phyloP scores from a whole-genome alignment of 805 yeast genomes.

The Pichia insulana region DNA sequence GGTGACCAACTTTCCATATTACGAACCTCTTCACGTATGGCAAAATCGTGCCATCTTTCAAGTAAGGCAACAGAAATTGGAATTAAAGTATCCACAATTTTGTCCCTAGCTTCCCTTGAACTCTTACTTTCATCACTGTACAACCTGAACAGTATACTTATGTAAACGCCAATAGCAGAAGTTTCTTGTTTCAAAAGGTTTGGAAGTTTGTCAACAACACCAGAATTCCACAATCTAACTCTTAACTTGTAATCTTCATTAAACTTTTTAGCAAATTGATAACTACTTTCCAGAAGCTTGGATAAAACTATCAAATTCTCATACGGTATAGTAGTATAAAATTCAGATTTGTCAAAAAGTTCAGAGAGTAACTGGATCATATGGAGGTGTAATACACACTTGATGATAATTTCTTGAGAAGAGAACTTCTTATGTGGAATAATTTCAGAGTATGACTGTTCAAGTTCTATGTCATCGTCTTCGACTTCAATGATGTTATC shows the following conservation, averaged over 20 bases:
- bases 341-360: slow-evolving; percentile 58
- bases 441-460: slow-evolving; percentile 4
- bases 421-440: slow-evolving; percentile 40
- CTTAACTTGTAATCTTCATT: slow-evolving; percentile 84
- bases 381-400: slow-evolving; percentile 82
- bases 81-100: slow-evolving; percentile 45
- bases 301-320: slow-evolving; percentile 52
- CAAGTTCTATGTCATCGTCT: slow-evolving; percentile 14
- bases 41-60: slow-evolving; percentile 59
- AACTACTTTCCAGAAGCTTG: slow-evolving; percentile 54
- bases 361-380: slow-evolving; percentile 84
- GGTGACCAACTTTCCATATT: slow-evolving; percentile 85
- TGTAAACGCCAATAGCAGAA: slow-evolving; percentile 77
- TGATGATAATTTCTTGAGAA: slow-evolving; percentile 55
- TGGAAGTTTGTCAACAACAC: slow-evolving; percentile 86
- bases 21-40: slow-evolving; percentile 70
- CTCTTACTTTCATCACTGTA: slow-evolving; percentile 58
- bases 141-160: slow-evolving; percentile 70
- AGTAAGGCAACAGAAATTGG: slow-evolving; percentile 68
- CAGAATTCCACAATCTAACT: slow-evolving; percentile 83
- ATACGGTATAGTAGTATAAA: slow-evolving; percentile 64
- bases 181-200: slow-evolving; percentile 89
- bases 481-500: slow-evolving; percentile 2
- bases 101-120: slow-evolving; percentile 36
- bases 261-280: slow-evolving; percentile 76